Evolutionary conservation across 139 green algal species (phyloP), one percentile per base, ranked within the genome.

Genomic region (Coccomyxa sp.): DNA sequence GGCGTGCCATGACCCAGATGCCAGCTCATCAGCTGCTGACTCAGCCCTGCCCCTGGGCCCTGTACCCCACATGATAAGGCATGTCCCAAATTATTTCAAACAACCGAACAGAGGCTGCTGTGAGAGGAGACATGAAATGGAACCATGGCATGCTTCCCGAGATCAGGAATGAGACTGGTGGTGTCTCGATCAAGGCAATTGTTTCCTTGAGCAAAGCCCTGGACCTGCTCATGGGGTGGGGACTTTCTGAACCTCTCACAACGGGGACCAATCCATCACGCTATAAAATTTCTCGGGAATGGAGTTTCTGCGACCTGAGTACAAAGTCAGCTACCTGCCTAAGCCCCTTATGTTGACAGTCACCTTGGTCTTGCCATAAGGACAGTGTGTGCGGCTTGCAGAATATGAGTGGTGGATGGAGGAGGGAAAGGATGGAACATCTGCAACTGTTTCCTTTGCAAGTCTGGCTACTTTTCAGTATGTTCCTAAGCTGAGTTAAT

Each of bases 1-100:
- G 58, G 58, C 87, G 1, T 76, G 60, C 18, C 31, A 58, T 15
- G 63, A 81, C 28, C 31, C 14, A 31, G 32, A 31, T 32, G 60
- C 66, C 60, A 59, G 31, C 76, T 58, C 76, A 32, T 31, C 60
- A 25, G 58, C 14, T 60, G 32, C 57, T 30, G 31, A 60, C 28
- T 66, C 58, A 25, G 60, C 45, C 7, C 51, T 80, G 79, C 89
- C 94, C 23, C 86, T 98, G 59, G 96, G 95, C 12, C 67, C 86
- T 10, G 88, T 94, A 60, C 96, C 96, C 0, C 94, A 98, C 82
- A 94, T 92, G 89, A 79, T 95, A 0, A 58, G 76, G 28, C 30
- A 38, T 13, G 28, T 71, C 63, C 63, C 63, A 28, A 71, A 9
- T 16, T 71, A 9, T 25, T 28, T 21, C 4, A 71, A 71, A 15